Base-by-base conservation (phyloP, 169 alveolate genomes). In the Plasmodium billcollinsi region DNA sequence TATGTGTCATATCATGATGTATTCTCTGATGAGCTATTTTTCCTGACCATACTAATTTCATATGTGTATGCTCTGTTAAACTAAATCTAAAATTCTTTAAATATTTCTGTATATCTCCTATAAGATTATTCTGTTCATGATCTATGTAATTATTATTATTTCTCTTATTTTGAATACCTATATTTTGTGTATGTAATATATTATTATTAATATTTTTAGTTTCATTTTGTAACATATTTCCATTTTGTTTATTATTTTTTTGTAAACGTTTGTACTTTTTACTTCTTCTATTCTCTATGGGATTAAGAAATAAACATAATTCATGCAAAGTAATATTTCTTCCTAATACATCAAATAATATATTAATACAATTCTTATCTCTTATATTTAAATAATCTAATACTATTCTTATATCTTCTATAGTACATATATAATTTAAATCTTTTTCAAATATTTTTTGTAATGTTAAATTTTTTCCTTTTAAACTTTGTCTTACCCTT, bases 31-130 rank as follows among this genome's bases (percentile, higher is more conserved):
- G 71, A 12, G 71, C 47, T 29, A 86, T 86, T 33, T 73, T 86
- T 2, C 92, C 92, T 33, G 92, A 70, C 92, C 92, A 86, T 59
- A 86, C 45, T 56, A 72, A 49, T 73, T 86, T 86, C 71, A 86
- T 61, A 86, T 86, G 61, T 33, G 92, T 59, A 54, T 86, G 92
- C 8, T 86, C 92, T 33, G 88, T 72, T 11, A 71, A 20, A 2
- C 74, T 18, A 39, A 86, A 86, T 20, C 58, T 86, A 29, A 86
- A 86, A 62, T 56, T 86, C 58, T 86, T 86, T 21, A 86, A 67
- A 52, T 43, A 72, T 14, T 61, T 70, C 18, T 71, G 88, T 7
- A 73, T 52, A 52, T 72, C 70, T 50, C 56, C 72, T 15, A 86
- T 20, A 69, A 83, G 58, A 39, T 39, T 3, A 39, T 39, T 39